Percentiles rank a stretch among this genome's conserved stretches.
These are phyloP conservation scores for Rhizopogon vinicolor DNA, from an alignment of 768 basidiomycete species.

Conservation along the genomic window DNA sequence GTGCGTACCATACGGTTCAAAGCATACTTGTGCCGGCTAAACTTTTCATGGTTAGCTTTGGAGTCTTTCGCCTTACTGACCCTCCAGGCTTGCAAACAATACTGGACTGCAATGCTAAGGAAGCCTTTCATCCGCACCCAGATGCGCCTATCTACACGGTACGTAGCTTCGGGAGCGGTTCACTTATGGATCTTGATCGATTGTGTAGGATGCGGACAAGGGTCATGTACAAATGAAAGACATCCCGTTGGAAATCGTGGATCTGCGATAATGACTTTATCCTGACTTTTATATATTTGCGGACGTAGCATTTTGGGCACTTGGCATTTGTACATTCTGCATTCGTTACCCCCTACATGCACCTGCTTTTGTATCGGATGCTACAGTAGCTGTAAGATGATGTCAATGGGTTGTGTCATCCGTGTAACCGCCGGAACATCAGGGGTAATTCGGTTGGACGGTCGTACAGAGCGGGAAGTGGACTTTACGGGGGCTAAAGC, in stretches of 20 bases:
- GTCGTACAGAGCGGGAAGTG: no score
- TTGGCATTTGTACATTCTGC: neutral
- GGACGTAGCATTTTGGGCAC: neutral
- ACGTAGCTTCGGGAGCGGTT: slow-evolving; percentile 22
- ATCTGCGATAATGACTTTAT: slow-evolving; percentile 46
- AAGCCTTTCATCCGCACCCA: slow-evolving; percentile 85
- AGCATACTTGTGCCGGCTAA: neutral
- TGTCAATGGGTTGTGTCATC: slow-evolving; percentile 44
- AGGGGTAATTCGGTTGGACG: no score
- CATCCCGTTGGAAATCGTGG: slow-evolving; percentile 75
- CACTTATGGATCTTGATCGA: neutral
- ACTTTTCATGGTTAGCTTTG: slow-evolving; percentile 43
- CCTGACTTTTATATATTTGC: neutral
- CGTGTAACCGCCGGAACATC: slow-evolving; percentile 21
- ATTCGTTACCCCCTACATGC: neutral
- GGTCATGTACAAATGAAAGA: slow-evolving; percentile 81
- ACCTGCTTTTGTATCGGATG: neutral
- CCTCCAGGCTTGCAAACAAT: slow-evolving; percentile 78
- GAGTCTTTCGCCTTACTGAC: slow-evolving; percentile 86
- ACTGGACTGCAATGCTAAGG: slow-evolving; percentile 59
- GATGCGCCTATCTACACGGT: slow-evolving; percentile 86
- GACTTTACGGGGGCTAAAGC: no score
- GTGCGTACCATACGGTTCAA: slow-evolving; percentile 34
- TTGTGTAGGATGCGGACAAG: slow-evolving; percentile 70
- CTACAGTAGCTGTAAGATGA: slow-evolving; percentile 29